Conservation (phyloP, 2,329 filamentous ascomycete species). For the Aspergillus fructus region DNA sequence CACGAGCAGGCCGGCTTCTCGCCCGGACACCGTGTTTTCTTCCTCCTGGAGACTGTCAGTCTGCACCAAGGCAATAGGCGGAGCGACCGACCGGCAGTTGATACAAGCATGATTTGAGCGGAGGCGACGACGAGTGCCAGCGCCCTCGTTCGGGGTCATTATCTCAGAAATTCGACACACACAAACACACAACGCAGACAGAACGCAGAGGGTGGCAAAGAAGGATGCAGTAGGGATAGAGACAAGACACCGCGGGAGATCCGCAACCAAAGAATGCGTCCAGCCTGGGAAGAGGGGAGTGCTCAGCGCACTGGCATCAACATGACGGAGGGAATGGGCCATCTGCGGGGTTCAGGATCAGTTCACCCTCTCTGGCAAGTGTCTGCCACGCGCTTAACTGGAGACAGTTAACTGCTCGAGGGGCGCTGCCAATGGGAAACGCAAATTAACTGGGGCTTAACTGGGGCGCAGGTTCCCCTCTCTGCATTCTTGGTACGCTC, state of each 20-base stretch:
- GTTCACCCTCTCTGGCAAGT: background rate
- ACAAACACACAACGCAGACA: too few relatives aligned
- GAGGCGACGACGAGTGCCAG: slow-evolving; percentile 28
- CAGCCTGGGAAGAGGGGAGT: too few relatives aligned
- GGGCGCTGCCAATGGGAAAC: too few relatives aligned
- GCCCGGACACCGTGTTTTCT: slow-evolving; percentile 54
- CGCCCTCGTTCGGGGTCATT: slow-evolving; percentile 17
- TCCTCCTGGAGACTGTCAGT: slow-evolving; percentile 33
- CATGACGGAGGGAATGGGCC: background rate
- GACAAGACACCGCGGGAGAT: too few relatives aligned
- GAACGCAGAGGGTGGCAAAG: too few relatives aligned
- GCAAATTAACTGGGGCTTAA: too few relatives aligned
- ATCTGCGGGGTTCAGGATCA: background rate
- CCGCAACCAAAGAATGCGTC: too few relatives aligned
- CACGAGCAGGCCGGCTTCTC: slow-evolving; percentile 54
- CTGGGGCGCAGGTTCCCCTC: too few relatives aligned
- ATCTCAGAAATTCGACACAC: background rate
- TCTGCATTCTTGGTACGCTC: too few relatives aligned
- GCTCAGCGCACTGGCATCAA: background rate
- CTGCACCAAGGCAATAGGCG: too few relatives aligned
- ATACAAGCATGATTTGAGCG: slow-evolving; percentile 40
- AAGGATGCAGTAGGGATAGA: too few relatives aligned
- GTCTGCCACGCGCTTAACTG: background rate
- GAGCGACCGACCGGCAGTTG: slow-evolving; percentile 36
- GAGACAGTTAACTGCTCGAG: too few relatives aligned